Conservation (phyloP, 495 filamentous ascomycete genomes). For the Mytilinidion resinicola region DNA sequence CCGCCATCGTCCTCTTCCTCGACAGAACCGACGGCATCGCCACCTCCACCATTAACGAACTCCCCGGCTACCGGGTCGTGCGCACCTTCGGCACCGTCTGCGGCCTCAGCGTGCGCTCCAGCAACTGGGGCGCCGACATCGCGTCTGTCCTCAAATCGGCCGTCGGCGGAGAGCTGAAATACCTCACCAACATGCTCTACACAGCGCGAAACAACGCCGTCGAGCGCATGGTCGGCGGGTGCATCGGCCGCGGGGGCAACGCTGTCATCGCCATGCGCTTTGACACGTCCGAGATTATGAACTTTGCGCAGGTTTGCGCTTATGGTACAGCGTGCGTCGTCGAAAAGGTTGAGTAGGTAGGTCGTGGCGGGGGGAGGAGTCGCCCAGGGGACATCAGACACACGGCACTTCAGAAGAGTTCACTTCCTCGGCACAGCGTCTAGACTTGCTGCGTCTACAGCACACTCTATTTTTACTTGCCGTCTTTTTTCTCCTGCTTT, state of each 20-base stretch:
- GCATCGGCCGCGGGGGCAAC: conserved; percentile 52
- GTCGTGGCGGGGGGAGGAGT: too few relatives aligned
- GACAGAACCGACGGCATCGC: conserved; percentile 43
- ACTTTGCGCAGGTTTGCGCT: conserved; percentile 53
- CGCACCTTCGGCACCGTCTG: conserved; percentile 54
- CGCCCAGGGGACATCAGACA: too few relatives aligned
- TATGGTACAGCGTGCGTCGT: conserved; percentile 54
- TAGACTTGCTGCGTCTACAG: too few relatives aligned
- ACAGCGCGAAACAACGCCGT: conserved; percentile 50
- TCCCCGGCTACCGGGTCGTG: conserved; percentile 53
- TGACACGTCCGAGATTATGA: conserved; percentile 43
- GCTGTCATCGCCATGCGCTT: conserved; percentile 54
- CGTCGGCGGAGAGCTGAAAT: conserved; percentile 51
- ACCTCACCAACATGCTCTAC: conserved; percentile 53
- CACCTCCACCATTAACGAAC: conserved; percentile 47
- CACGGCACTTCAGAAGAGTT: too few relatives aligned
- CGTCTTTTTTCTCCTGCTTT: too few relatives aligned
- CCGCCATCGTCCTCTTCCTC: too few relatives aligned
- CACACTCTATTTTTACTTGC: too few relatives aligned
- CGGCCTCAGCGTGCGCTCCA: conserved; percentile 52
- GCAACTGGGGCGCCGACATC: conserved; percentile 46
- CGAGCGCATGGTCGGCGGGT: conserved; percentile 49
- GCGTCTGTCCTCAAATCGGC: conserved; percentile 46
- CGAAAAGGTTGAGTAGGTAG: conserved; percentile 40
- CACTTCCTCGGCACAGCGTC: too few relatives aligned